These are phyloP conservation scores for Phytopythium litorale DNA, from an alignment of 352 stramenopile species.

Conservation along the genomic window DNA sequence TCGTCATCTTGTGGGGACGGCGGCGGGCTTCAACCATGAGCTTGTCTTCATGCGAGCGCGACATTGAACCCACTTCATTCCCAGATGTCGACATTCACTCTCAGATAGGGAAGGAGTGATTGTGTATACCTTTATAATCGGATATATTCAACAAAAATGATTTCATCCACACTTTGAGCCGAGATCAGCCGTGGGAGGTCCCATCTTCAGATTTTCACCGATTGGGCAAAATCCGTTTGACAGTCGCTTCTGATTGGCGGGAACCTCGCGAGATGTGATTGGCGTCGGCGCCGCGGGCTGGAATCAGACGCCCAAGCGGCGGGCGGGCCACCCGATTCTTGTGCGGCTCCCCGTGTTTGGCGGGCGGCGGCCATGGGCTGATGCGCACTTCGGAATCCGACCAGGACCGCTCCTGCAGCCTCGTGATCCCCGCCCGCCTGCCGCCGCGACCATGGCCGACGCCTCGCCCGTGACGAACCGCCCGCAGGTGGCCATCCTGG, in stretches of 20 bases:
- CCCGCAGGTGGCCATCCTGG: slow-evolving; percentile 97
- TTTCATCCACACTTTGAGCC: too few relatives aligned
- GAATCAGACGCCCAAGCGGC: slow-evolving; percentile 27
- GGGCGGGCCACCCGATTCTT: not conserved
- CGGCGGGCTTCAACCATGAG: too few relatives aligned
- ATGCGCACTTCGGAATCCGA: not conserved
- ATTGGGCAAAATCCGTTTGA: slow-evolving; percentile 18
- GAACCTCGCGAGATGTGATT: slow-evolving; percentile 1
- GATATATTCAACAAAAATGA: too few relatives aligned
- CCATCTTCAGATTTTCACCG: not conserved
- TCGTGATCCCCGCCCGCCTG: not conserved
- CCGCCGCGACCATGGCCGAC: slow-evolving; percentile 47
- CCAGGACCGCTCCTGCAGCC: not conserved
- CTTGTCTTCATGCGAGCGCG: too few relatives aligned
- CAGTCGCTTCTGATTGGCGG: slow-evolving; percentile 23
- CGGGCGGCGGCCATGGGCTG: not conserved
- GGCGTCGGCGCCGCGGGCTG: slow-evolving; percentile 3
- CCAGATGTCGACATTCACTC: too few relatives aligned
- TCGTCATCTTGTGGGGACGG: too few relatives aligned
- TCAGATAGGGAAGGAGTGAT: too few relatives aligned
- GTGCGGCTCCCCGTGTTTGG: too few relatives aligned
- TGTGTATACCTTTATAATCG: too few relatives aligned
- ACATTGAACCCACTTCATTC: too few relatives aligned
- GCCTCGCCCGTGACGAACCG: slow-evolving; percentile 84
- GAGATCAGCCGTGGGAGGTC: too few relatives aligned